Base-by-base conservation (phyloP, 2,329 filamentous ascomycete genomes). In the Colletotrichum falcatum region DNA sequence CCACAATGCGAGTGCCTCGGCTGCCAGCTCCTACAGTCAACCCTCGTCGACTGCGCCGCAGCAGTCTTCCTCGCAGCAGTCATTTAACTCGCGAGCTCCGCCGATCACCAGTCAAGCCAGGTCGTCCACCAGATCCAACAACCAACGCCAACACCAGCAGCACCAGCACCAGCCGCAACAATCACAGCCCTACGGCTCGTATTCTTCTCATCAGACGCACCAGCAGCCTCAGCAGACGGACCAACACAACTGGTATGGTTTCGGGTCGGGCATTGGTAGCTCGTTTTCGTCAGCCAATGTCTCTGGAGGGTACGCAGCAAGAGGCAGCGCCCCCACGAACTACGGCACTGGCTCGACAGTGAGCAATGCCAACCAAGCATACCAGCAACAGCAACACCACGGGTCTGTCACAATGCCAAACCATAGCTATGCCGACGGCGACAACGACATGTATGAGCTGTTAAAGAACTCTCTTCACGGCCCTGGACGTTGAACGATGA, bases 51-150 rank as follows among this genome's bases (percentile, higher is more conserved):
- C 73, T 18, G 72, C 76, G n/a, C 74, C 73, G 18, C 78, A 79
- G 53, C 76, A 78, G 72, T 64, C 77, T 28, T 59, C 68, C 2
- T 72, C 75, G 9, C 68, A 71, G 20, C 75, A 75, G 61, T 76
- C 74, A 49, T 75, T 76, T 6, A 72, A 75, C 54, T 74, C 75
- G 67, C 74, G 61, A 63, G 42, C 42, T 67, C 53, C 65, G 65
- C 20, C 70, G n/a, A 54, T 28, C 7, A 18, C 23, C 23, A 51
- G 37, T 35, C 56, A 61, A 12, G n/a, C 44, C 16, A 58, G 42
- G n/a, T 44, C 70, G 0, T 44, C 59, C 20, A 46, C 66, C 11
- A 51, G 23, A 11, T 55, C 54, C 4, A 55, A 66, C n/a, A 56
- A 49, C 6, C 61, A 69, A 18, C 70, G 72, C 39, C 64, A 49